These are phyloP conservation scores for Pichia ethanolica DNA, from an alignment of 805 yeast genomes.

Conservation along the genomic window DNA sequence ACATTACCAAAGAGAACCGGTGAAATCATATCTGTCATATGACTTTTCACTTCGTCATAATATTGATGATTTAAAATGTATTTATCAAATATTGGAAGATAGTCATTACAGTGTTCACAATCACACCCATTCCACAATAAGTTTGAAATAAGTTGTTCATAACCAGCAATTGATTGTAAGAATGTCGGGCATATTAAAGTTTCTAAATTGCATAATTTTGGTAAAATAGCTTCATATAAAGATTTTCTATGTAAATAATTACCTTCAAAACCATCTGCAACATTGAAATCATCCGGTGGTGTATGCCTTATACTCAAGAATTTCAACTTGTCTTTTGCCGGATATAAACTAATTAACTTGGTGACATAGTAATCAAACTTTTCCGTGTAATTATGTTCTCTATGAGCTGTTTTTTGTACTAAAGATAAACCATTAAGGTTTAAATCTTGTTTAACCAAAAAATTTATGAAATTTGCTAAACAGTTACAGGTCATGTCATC, in stretches of 20 bases:
- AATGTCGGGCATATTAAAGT: constrained; percentile 51
- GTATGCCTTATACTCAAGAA: constrained; percentile 48
- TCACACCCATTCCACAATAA: constrained; percentile 73
- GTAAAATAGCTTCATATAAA: constrained; percentile 42
- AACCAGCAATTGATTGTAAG: constrained; percentile 53
- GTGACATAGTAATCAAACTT: constrained; percentile 47
- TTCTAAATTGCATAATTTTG: constrained; percentile 35
- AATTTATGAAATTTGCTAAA: constrained; percentile 31
- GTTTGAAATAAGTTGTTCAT: constrained; percentile 64
- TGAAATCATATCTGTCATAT: constrained; percentile 54
- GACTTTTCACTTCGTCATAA: constrained; percentile 38
- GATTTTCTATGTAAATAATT: constrained; percentile 55
- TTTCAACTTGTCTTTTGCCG: constrained; percentile 28
- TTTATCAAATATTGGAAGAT: constrained; percentile 47
- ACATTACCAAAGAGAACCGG: constrained; percentile 49
- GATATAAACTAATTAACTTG: constrained; percentile 32
- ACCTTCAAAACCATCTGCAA: constrained; percentile 66
- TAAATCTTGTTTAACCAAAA: constrained; percentile 17
- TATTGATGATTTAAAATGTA: constrained; percentile 59
- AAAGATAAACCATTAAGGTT: constrained; percentile 32
- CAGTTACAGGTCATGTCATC: constrained; percentile 41
- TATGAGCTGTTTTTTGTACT: constrained; percentile 26
- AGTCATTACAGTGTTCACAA: constrained; percentile 46
- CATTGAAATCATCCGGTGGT: constrained; percentile 50
- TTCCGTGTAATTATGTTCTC: constrained; percentile 42